Percentiles rank a stretch among this genome's conserved stretches.
Evolutionary conservation across 2,329 filamentous ascomycete species (phyloP).

Genomic region (Hypoxylon sp.): DNA sequence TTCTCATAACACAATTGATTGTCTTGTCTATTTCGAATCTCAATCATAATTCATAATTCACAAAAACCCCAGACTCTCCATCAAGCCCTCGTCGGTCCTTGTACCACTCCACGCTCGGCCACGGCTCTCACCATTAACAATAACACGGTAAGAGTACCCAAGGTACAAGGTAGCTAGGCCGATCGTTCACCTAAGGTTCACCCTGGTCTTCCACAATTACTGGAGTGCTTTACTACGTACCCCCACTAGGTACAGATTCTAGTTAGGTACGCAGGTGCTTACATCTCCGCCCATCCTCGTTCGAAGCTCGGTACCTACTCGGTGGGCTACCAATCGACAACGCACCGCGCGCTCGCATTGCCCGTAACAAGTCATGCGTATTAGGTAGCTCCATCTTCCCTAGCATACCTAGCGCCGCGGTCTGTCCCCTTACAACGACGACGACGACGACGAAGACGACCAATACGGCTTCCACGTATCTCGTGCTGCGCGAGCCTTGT

Average conservation of each 20-base stretch:
- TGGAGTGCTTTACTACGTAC: conserved; percentile 1
- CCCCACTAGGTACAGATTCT: conserved; percentile 4
- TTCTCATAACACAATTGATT: neutral
- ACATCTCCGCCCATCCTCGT: conserved; percentile 12
- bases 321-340: conserved; percentile 18
- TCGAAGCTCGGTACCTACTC: conserved; percentile 19
- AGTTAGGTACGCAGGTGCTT: too few species aligned
- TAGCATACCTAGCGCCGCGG: conserved; percentile 9
- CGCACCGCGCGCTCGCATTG: neutral
- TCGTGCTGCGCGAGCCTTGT: conserved; percentile 21
- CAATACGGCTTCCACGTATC: conserved; percentile 32
- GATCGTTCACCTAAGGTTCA: too few species aligned
- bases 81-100: neutral
- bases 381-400: conserved; percentile 11
- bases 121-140: too few species aligned
- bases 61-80: neutral
- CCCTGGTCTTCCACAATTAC: conserved; percentile 12
- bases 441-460: conserved; percentile 21
- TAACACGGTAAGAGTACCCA: too few species aligned
- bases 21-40: neutral
- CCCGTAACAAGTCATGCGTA: conserved; percentile 1
- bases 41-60: neutral
- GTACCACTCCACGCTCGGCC: neutral
- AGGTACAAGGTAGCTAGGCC: too few species aligned
- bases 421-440: conserved; percentile 12